Evolutionary conservation across 768 basidiomycete species (phyloP).

Genomic region (Naganishia randhawae): DNA sequence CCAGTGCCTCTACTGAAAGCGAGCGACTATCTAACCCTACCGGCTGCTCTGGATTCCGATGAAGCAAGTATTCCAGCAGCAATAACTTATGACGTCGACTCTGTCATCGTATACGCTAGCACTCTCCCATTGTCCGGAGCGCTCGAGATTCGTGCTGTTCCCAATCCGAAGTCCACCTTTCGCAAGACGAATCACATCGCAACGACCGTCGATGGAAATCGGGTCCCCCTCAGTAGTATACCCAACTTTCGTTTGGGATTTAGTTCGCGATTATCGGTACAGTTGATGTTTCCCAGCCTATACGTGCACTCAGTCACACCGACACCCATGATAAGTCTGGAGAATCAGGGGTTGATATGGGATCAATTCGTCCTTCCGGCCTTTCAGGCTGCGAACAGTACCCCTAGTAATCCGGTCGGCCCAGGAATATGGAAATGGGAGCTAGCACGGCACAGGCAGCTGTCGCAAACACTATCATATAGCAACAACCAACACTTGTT

Average conservation of each 20-base stretch:
- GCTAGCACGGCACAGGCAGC: not conserved
- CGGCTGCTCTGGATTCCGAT: not conserved
- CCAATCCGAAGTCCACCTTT: not conserved
- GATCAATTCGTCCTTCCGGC: not conserved
- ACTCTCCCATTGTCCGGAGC: not conserved
- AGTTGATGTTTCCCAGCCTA: not conserved
- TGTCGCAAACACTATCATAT: not conserved
- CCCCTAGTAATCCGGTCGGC: not conserved
- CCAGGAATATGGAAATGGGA: not conserved
- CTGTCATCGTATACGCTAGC: not conserved
- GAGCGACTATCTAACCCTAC: not conserved
- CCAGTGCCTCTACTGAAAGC: not conserved
- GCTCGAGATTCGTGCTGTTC: not conserved
- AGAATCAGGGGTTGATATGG: not conserved
- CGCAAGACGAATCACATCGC: not conserved
- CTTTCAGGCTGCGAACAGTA: not conserved
- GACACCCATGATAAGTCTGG: not conserved
- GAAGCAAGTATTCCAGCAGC: not conserved
- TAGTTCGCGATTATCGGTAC: not conserved
- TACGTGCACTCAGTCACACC: not conserved
- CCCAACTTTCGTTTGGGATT: not conserved
- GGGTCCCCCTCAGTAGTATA: not conserved
- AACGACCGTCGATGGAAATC: not conserved
- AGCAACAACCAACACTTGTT: not conserved
- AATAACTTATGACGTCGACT: not conserved